phyloP scores from a whole-genome alignment of 306 rosid species.

The Lotus japonicus region DNA sequence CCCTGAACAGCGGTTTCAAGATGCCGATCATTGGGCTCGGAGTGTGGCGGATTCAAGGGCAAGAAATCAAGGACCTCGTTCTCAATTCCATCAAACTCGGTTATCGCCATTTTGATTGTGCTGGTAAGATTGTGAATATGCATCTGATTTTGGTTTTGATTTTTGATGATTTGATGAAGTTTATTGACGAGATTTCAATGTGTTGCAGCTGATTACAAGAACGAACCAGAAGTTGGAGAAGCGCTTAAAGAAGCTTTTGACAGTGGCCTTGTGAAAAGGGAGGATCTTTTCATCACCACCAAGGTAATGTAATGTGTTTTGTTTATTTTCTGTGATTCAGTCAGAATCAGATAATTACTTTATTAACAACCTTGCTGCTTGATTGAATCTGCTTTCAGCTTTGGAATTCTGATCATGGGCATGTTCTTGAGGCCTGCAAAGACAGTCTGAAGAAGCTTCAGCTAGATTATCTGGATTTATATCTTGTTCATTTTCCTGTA shows the following conservation, averaged over 20 bases:
- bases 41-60: conserved; percentile 79
- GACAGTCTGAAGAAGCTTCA: conserved; percentile 84
- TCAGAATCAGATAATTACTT: conserved; percentile 3
- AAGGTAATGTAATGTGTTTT: too few species aligned
- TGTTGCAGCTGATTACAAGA: conserved; percentile 68
- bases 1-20: conserved; percentile 76
- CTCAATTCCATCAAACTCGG: conserved; percentile 70
- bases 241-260: conserved; percentile 69
- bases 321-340: too few species aligned
- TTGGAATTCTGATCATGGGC: conserved; percentile 98
- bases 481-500: conserved; percentile 84
- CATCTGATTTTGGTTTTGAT: background rate
- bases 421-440: conserved; percentile 78
- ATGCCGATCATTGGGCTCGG: conserved; percentile 73
- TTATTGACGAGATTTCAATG: conserved; percentile 17
- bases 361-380: conserved; percentile 2
- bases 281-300: conserved; percentile 79
- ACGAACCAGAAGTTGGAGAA: conserved; percentile 79
- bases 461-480: conserved; percentile 72
- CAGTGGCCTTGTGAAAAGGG: conserved; percentile 72
- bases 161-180: background rate
- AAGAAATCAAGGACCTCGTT: conserved; percentile 55
- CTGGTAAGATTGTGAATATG: too few species aligned
- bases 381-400: conserved; percentile 50
- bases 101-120: conserved; percentile 89